Conservation (phyloP, 176 grass and related monocot genomes). For the Zoysia pacifica region DNA sequence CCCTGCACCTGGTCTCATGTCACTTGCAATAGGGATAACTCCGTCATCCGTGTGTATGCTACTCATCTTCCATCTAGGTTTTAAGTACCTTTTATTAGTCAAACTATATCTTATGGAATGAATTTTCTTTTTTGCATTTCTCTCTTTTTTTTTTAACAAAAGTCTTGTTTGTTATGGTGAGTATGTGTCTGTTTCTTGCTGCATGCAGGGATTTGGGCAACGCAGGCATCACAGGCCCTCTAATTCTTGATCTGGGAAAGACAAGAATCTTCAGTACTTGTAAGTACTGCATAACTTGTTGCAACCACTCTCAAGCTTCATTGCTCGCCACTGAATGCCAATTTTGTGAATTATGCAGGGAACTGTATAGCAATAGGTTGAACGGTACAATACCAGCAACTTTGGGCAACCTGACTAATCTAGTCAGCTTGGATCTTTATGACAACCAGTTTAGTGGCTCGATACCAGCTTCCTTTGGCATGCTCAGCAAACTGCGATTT, state of each 20-base stretch:
- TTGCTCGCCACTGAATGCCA: background rate
- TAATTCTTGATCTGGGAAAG: conserved; percentile 44
- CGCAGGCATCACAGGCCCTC: conserved; percentile 40
- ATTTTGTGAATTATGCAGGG: conserved; percentile 15
- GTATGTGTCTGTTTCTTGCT: background rate
- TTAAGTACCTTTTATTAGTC: too few relatives aligned
- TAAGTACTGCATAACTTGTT: conserved; percentile 24
- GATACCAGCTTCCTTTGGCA: conserved; percentile 24
- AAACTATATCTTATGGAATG: too few relatives aligned
- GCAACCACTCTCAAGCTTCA: background rate
- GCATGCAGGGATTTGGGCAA: conserved; percentile 45
- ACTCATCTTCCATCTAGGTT: background rate
- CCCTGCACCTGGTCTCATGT: conserved; percentile 55
- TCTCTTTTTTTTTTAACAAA: too few relatives aligned
- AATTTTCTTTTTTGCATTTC: too few relatives aligned
- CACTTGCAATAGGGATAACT: conserved; percentile 42
- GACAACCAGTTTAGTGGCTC: conserved; percentile 8
- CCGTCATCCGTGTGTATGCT: conserved; percentile 43
- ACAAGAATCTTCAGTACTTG: conserved; percentile 51
- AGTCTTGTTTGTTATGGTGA: too few relatives aligned
- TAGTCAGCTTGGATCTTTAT: conserved; percentile 31
- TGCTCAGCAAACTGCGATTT: background rate
- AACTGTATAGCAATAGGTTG: conserved; percentile 7
- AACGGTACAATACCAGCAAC: conserved; percentile 24
- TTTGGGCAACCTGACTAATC: conserved; percentile 1